Base-by-base conservation (phyloP, 1,139 yeast species). In the Suhomyces bribrorum region DNA sequence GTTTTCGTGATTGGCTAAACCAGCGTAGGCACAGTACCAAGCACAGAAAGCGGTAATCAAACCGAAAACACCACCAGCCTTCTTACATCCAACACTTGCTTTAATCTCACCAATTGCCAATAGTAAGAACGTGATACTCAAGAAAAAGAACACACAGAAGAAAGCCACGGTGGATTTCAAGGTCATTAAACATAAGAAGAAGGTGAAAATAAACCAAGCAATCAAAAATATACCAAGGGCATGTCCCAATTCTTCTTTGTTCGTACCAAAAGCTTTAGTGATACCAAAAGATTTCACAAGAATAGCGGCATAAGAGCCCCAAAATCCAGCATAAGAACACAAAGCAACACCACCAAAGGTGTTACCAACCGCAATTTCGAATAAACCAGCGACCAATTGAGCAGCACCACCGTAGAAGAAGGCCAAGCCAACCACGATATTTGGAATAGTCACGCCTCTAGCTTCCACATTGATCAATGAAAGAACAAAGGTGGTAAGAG, bases 11-110 rank as follows among this genome's bases (percentile, higher is more conserved):
- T 76, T 85, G 36, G 94, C 86, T 39, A 88, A 62, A 80, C 95
- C 96, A n/a, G 95, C 94, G 52, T 79, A 86, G 5, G 96, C 96
- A 59, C 86, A 86, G 59, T 87, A 88, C 90, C 92, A 88, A 11
- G 95, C 95, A 37, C 79, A 60, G 51, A 85, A 78, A 1, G 96
- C 86, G 27, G 90, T 81, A 26, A 87, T 60, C n/a, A 88, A 57
- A 29, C 96, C 96, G 44, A 85, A 66, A 22, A 83, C 83, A 48
- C 96, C 96, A 29, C 81, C 96, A 14, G 92, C 95, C 53, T 70
- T 80, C 44, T 74, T 72, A 62, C 49, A 52, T 7, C 30, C 62
- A 37, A 67, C 59, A 26, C 56, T 57, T 3, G 43, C 50, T 29
- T 50, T 53, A 45, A 71, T 64, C 45, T 83, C 79, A 20, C 84